Evolutionary conservation across 2,329 filamentous ascomycete species (phyloP).

Genomic region (Alternaria novae-zelandiae): DNA sequence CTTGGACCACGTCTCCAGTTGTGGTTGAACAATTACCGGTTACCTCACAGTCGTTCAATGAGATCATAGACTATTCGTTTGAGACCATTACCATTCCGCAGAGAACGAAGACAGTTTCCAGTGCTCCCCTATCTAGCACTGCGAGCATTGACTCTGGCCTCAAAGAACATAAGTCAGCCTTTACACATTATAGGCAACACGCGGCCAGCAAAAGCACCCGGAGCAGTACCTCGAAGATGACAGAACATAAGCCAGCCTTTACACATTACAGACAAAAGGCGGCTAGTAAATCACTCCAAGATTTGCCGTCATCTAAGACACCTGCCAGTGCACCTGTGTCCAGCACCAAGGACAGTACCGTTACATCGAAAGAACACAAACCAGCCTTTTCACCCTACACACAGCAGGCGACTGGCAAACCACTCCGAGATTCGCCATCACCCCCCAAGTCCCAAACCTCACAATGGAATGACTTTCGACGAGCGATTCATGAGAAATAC

Average conservation of each 20-base stretch:
- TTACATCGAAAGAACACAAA: background rate
- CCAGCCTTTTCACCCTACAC: background rate
- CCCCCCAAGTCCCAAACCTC: too few species aligned
- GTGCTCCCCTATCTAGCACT: background rate
- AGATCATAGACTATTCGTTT: background rate
- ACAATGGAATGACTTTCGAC: background rate
- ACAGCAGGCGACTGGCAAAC: background rate
- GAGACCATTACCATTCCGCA: background rate
- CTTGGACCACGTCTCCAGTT: background rate
- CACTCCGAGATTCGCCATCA: background rate
- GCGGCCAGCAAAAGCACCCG: background rate
- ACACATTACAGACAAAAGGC: background rate
- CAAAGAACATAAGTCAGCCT: background rate
- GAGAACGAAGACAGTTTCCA: background rate
- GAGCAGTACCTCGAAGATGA: background rate
- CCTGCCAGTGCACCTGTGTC: background rate
- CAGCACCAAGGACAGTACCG: background rate
- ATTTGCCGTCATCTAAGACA: background rate
- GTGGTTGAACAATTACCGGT: background rate
- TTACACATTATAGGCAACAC: background rate
- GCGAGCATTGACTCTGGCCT: background rate
- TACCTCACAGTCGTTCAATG: background rate
- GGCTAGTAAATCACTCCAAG: background rate
- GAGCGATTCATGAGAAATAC: background rate
- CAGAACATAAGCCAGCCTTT: background rate